phyloP scores from a whole-genome alignment of 371 early-diverging fungal species.

The Sporodiniella umbellata region DNA sequence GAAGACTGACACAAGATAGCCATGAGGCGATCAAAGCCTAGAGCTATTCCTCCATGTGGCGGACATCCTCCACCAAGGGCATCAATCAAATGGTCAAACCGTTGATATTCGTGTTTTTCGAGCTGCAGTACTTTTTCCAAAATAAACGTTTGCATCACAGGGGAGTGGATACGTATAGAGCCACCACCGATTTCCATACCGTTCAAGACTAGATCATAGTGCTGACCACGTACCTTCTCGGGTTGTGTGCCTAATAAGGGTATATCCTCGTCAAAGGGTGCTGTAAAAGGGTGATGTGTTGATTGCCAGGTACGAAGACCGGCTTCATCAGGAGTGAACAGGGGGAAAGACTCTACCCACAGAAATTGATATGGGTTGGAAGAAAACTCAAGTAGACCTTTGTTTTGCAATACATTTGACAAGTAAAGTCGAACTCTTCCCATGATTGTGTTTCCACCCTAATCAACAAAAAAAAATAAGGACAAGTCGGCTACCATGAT shows the following conservation, averaged over 20 bases:
- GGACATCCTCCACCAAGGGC: conserved; percentile 87
- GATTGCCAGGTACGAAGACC: conserved; percentile 52
- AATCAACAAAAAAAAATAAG: not conserved
- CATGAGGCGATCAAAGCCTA: conserved; percentile 85
- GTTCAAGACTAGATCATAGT: conserved; percentile 89
- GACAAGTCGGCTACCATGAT: too few relatives aligned
- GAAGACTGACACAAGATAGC: conserved; percentile 69
- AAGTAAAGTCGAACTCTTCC: conserved; percentile 70
- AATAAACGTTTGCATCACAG: conserved; percentile 71
- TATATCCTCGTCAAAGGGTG: conserved; percentile 70
- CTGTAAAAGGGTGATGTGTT: conserved; percentile 93
- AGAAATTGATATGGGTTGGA: conserved; percentile 61
- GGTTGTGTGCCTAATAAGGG: conserved; percentile 61
- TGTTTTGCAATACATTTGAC: conserved; percentile 54
- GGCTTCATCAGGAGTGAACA: conserved; percentile 72
- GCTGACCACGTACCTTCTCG: conserved; percentile 73
- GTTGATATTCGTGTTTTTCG: conserved; percentile 47
- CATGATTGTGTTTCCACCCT: conserved; percentile 76
- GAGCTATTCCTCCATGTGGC: conserved; percentile 89
- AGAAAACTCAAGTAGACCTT: conserved; percentile 50
- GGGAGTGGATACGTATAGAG: conserved; percentile 85
- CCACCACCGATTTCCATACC: conserved; percentile 93
- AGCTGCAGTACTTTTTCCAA: conserved; percentile 67
- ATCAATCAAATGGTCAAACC: conserved; percentile 81
- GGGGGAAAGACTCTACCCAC: conserved; percentile 90